A percentile compares a stretch with the other conserved stretches of the same genome.
phyloP scores from a whole-genome alignment of 495 filamentous ascomycete genomes.

The Hyaloscypha hepaticicola region DNA sequence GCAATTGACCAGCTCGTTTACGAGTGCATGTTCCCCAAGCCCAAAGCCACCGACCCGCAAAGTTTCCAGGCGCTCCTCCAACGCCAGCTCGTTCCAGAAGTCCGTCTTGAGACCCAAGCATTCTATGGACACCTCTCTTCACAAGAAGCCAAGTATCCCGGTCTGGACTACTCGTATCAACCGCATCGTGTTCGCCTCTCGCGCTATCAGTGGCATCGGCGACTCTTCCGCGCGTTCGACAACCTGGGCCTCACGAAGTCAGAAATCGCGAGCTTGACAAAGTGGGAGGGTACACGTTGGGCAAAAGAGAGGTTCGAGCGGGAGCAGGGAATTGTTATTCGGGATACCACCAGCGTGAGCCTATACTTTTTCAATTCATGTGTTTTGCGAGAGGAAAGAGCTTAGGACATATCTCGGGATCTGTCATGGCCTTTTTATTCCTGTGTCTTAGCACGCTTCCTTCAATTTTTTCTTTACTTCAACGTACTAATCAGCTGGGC shows the following conservation, averaged over 20 bases:
- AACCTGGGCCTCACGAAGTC: conserved; percentile 67
- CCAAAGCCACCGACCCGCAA: conserved; percentile 48
- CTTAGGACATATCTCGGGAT: neutral
- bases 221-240: conserved; percentile 82
- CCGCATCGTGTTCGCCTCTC: conserved; percentile 82
- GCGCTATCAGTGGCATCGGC: conserved; percentile 77
- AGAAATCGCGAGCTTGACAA: conserved; percentile 77
- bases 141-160: conserved; percentile 86
- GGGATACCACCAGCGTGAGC: conserved; percentile 66
- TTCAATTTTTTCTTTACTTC: neutral
- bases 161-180: conserved; percentile 78
- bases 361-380: neutral
- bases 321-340: conserved; percentile 69
- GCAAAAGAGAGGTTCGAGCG: conserved; percentile 81
- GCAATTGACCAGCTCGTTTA: conserved; percentile 54
- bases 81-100: conserved; percentile 77
- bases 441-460: neutral
- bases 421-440: neutral
- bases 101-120: conserved; percentile 76
- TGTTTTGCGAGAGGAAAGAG: neutral
- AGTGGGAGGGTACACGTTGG: conserved; percentile 93
- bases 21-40: conserved; percentile 54
- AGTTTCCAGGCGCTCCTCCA: conserved; percentile 54
- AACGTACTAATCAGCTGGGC: neutral
- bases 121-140: conserved; percentile 87